Conservation (phyloP, 805 yeast genomes). For the Zygosaccharomyces bisporus region DNA sequence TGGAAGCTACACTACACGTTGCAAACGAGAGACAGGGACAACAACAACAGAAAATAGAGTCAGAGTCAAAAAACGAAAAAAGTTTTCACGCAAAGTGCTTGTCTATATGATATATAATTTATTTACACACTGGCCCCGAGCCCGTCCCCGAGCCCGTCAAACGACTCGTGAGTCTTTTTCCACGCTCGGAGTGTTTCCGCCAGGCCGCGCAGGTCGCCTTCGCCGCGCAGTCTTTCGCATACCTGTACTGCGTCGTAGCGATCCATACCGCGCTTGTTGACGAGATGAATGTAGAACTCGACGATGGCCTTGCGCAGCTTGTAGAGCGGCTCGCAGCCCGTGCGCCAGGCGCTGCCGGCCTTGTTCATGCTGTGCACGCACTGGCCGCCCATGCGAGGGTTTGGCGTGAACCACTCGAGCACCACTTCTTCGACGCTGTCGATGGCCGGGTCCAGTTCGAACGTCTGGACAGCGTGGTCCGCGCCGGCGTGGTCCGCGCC, state of each 20-base stretch:
- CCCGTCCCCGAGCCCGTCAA: constrained; percentile 13
- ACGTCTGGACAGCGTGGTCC: constrained; percentile 7
- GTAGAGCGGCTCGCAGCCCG: constrained; percentile 22
- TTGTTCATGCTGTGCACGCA: constrained; percentile 36
- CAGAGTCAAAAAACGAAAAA: too few relatives aligned
- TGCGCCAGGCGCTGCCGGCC: constrained; percentile 31
- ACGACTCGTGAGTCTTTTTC: constrained; percentile 23
- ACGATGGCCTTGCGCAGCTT: constrained; percentile 30
- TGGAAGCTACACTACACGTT: too few relatives aligned
- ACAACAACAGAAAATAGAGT: too few relatives aligned
- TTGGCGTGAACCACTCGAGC: constrained; percentile 37
- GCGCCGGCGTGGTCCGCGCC: too few relatives aligned
- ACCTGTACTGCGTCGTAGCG: constrained; percentile 29
- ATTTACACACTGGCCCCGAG: too few relatives aligned
- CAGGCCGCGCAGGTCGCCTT: constrained; percentile 12
- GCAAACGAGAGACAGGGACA: too few relatives aligned
- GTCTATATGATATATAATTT: too few relatives aligned
- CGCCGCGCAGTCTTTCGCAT: constrained; percentile 20
- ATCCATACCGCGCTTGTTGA: constrained; percentile 23
- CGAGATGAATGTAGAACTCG: constrained; percentile 32
- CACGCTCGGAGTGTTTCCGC: constrained; percentile 24
- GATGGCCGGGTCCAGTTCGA: constrained; percentile 20
- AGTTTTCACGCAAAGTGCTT: too few relatives aligned
- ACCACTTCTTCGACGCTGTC: constrained; percentile 27
- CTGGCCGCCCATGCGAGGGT: constrained; percentile 26